These are phyloP conservation scores for Oryza glumipatula DNA, from an alignment of 176 grass and related monocot species.

Conservation along the genomic window DNA sequence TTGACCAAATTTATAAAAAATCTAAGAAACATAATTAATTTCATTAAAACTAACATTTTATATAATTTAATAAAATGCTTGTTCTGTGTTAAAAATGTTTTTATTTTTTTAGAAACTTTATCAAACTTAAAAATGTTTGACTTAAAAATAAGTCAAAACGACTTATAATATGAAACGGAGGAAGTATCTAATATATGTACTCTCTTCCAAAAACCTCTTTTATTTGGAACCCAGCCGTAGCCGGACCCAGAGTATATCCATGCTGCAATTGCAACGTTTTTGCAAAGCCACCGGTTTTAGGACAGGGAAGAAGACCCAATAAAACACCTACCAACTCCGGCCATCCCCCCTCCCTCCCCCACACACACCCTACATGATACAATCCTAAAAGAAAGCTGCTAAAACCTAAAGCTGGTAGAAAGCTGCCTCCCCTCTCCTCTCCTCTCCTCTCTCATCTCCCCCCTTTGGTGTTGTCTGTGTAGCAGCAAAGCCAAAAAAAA, in stretches of 20 bases:
- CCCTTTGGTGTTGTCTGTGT: constrained; percentile 51
- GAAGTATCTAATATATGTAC: not conserved
- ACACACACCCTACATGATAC: constrained; percentile 39
- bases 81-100: too few species aligned
- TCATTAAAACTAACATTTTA: too few species aligned
- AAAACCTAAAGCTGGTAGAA: constrained; percentile 72
- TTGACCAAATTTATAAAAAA: too few species aligned
- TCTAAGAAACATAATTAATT: too few species aligned
- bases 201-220: not conserved
- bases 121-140: too few species aligned
- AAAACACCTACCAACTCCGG: constrained; percentile 50
- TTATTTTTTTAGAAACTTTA: too few species aligned
- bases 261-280: not conserved
- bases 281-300: not conserved
- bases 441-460: not conserved
- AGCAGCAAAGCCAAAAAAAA: constrained; percentile 51
- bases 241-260: not conserved
- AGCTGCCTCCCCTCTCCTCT: constrained; percentile 43
- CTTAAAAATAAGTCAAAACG: too few species aligned
- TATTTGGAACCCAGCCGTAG: not conserved
- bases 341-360: constrained; percentile 7
- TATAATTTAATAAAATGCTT: too few species aligned
- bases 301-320: constrained; percentile 24
- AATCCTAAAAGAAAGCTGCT: constrained; percentile 76
- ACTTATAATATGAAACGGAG: too few species aligned